These are phyloP conservation scores for Didymella arachidicola DNA, from an alignment of 2,329 filamentous ascomycete species.

Conservation along the genomic window DNA sequence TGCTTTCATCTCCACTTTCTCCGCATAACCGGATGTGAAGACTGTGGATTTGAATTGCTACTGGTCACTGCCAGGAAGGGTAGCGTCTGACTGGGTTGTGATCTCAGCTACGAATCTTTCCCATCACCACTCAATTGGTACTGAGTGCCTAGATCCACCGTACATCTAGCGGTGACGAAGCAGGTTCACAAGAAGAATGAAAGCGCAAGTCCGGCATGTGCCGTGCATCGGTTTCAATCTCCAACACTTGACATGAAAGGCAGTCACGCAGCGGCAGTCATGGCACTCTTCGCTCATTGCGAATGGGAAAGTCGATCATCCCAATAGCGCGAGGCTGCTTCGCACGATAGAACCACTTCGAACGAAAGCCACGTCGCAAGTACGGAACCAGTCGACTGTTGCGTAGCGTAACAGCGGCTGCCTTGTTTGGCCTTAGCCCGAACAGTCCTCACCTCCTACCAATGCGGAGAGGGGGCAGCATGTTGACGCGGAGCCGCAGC, in stretches of 20 bases:
- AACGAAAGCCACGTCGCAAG: constrained; percentile 25
- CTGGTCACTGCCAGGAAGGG: constrained; percentile 6
- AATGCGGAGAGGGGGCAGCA: constrained; percentile 26
- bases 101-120: constrained; percentile 6
- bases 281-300: background rate
- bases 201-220: background rate
- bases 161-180: constrained; percentile 9
- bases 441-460: constrained; percentile 23
- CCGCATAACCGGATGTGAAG: constrained; percentile 32
- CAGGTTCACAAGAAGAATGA: constrained; percentile 9
- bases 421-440: constrained; percentile 17
- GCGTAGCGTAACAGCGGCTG: constrained; percentile 17
- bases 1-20: constrained; percentile 36
- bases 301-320: background rate
- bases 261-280: background rate
- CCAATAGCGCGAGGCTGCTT: constrained; percentile 7
- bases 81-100: background rate
- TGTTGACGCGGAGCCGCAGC: constrained; percentile 36
- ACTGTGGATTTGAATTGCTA: constrained; percentile 3
- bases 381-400: constrained; percentile 23
- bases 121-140: constrained; percentile 17
- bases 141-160: constrained; percentile 19
- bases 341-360: background rate
- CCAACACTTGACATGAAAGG: background rate
- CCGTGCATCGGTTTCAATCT: constrained; percentile 2